Evolutionary conservation across 2,329 filamentous ascomycete species (phyloP), one percentile per base, ranked within the genome.

Genomic region (Hypoxylon sp.): DNA sequence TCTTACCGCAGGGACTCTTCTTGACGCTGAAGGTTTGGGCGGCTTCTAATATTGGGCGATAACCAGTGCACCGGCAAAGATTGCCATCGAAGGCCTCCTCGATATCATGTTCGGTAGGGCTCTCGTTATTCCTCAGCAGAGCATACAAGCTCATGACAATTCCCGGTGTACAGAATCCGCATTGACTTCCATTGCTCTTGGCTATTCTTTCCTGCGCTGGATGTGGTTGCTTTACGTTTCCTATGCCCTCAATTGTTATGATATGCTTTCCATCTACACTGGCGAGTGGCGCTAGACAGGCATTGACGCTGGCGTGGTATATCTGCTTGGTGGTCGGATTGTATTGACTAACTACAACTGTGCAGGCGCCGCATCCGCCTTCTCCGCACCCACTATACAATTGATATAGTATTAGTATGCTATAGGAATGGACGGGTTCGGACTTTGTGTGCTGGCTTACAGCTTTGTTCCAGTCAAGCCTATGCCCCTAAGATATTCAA

Each of bases 91-190:
- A 98, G 0, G 94, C 94, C 79, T 98, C 95, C 78, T 99, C 95
- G 32, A 98, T 85, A 28, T 96, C 92, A 70, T 92, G 87, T 72
- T 94, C 88, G 2, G 88, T 89, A 0, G 94, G 94, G 19, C 84
- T 84, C 3, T 89, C 83, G 69, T 94, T 91, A 73, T 98, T 98
- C 62, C 95, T 87, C 30, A 99, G 83, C 46, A 98, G 83, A 5
- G 95, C 95, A 77, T 99, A 99, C 58, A 98, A 79, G 76, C 94
- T 97, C 92, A 98, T 98, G 66, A 98, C 94, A 72, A 99, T 98
- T 1, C 95, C 95, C 4, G 95, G 95, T 0, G 95, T 98, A 74
- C 95, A 99, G 79, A 99, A 99, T 0, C 94, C 86, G 62, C 86
- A 99, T 77, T 99, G 94, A 70, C 92, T 97, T 50, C 95, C 95